A percentile compares a stretch with the other conserved stretches of the same genome.
These are phyloP conservation scores for Ophiosphaerella narmari DNA, from an alignment of 2,329 filamentous ascomycete genomes.

Conservation along the genomic window DNA sequence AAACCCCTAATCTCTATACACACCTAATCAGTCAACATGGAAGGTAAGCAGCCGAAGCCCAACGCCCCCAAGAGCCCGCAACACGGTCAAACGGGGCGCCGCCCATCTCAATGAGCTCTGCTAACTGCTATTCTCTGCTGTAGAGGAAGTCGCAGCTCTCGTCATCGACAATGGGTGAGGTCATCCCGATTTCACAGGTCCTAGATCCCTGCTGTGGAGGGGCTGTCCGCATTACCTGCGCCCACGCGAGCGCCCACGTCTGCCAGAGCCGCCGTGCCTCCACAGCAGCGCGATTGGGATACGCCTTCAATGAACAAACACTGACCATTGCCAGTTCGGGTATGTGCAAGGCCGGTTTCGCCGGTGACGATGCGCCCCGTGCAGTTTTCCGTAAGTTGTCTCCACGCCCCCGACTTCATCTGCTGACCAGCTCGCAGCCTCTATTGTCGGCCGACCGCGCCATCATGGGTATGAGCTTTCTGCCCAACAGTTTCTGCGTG, in stretches of 20 bases:
- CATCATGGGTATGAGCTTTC: constrained; percentile 89
- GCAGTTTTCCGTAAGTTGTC: constrained; percentile 97
- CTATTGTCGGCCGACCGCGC: constrained; percentile 98
- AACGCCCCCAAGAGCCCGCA: constrained; percentile 15
- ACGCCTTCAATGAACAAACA: constrained; percentile 30
- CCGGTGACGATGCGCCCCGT: constrained; percentile 99
- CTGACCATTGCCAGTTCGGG: constrained; percentile 75
- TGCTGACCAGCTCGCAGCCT: constrained; percentile 65
- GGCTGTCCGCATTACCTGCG: constrained; percentile 35
- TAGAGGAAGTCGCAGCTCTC: constrained; percentile 99
- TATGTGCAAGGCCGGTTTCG: constrained; percentile 99
- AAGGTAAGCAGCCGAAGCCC: constrained; percentile 64
- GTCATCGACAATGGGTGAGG: constrained; percentile 99
- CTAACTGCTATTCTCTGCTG: constrained; percentile 46
- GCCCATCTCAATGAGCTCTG: constrained; percentile 39
- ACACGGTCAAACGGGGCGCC: constrained; percentile 22
- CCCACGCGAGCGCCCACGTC: constrained; percentile 26
- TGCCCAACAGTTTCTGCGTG: constrained; percentile 17
- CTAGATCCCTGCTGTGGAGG: constrained; percentile 46
- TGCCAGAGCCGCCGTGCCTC: constrained; percentile 21
- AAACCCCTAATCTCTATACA: constrained; percentile 41
- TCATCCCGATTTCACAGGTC: constrained; percentile 38
- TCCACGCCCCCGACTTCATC: constrained; percentile 15
- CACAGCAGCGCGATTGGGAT: constrained; percentile 27
- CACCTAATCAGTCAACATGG: constrained; percentile 60